These are phyloP conservation scores for Starmerella sirachaensis DNA, from an alignment of 805 yeast species.

Conservation along the genomic window DNA sequence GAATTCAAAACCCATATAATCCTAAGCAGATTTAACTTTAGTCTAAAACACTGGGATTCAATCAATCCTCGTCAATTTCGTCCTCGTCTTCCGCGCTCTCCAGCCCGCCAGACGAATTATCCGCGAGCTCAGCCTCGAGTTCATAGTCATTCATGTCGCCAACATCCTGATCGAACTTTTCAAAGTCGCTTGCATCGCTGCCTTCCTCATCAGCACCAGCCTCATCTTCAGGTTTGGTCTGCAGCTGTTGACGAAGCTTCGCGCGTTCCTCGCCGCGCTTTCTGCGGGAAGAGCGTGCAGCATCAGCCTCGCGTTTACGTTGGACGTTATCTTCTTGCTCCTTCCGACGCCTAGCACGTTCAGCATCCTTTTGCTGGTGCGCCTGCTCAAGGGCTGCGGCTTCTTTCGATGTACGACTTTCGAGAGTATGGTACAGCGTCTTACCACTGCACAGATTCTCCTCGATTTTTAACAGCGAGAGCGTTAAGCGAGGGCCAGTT, in stretches of 20 bases:
- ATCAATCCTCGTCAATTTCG: not conserved
- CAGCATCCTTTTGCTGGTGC: conserved; percentile 49
- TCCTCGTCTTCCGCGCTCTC: conserved; percentile 6
- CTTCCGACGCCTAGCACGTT: conserved; percentile 60
- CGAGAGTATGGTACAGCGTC: conserved; percentile 66
- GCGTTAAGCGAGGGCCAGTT: conserved; percentile 77
- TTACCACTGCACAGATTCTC: conserved; percentile 86
- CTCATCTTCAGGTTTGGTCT: too few relatives aligned
- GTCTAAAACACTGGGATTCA: too few relatives aligned
- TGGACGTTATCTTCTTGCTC: conserved; percentile 70
- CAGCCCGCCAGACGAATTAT: too few relatives aligned
- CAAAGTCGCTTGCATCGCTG: conserved; percentile 22
- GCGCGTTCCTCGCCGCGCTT: conserved; percentile 38
- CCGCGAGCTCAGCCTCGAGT: conserved; percentile 25
- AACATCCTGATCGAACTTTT: conserved; percentile 28
- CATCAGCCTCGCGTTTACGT: conserved; percentile 57
- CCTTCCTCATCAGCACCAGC: conserved; percentile 19
- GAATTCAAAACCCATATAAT: too few relatives aligned
- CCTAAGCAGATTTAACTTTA: too few relatives aligned
- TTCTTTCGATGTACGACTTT: conserved; percentile 54
- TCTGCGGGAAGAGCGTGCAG: conserved; percentile 60
- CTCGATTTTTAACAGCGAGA: conserved; percentile 73
- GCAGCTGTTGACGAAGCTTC: conserved; percentile 10
- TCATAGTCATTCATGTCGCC: conserved; percentile 31
- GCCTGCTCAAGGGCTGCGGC: conserved; percentile 47